Percentiles rank a stretch among this genome's conserved stretches.
These are phyloP conservation scores for Paramecium sexaurelia DNA, from an alignment of 73 alveolate genomes.

Conservation along the genomic window DNA sequence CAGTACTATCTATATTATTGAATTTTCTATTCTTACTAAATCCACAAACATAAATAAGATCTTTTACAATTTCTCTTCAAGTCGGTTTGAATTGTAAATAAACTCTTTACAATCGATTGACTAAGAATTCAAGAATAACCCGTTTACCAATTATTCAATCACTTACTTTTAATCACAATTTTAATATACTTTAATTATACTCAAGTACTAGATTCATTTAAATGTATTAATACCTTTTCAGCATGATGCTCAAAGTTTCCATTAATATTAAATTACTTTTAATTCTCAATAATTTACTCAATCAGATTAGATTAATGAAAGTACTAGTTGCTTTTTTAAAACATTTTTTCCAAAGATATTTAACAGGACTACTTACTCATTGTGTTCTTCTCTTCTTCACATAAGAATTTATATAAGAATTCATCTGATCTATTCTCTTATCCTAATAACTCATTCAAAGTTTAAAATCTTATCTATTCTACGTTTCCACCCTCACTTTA, in stretches of 20 bases:
- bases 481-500: not conserved
- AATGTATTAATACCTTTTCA: not conserved
- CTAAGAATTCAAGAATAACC: not conserved
- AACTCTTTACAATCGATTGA: not conserved
- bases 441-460: not conserved
- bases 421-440: not conserved
- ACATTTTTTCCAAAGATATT: not conserved
- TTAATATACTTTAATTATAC: not conserved
- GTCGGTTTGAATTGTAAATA: not conserved
- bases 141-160: not conserved
- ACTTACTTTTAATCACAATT: not conserved
- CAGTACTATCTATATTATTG: not conserved
- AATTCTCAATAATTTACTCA: not conserved
- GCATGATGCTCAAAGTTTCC: conserved; percentile 25
- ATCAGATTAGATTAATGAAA: conserved; percentile 2
- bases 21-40: conserved; percentile 1
- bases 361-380: not conserved
- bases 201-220: not conserved
- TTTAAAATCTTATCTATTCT: not conserved
- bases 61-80: not conserved
- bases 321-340: not conserved
- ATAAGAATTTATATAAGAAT: not conserved
- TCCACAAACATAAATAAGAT: conserved; percentile 6
- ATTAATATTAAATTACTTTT: not conserved
- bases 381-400: not conserved